Conservation (phyloP, 1,139 yeast species). For the Nakaseomyces sp. region DNA sequence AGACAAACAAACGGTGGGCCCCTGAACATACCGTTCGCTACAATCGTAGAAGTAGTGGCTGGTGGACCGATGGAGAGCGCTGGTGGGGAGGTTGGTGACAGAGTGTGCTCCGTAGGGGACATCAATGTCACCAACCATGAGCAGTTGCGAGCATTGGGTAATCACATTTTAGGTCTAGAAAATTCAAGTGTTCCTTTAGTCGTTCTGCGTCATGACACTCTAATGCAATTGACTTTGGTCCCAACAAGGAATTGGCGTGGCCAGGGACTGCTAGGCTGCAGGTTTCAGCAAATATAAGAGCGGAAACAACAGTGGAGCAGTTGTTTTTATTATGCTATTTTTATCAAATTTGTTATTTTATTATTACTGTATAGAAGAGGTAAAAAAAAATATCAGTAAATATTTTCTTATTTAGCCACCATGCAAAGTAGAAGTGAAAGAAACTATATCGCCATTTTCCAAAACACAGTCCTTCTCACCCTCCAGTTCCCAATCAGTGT, state of each 20-base stretch:
- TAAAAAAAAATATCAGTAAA: neutral
- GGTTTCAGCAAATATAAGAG: slow-evolving; percentile 6
- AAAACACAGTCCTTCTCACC: slow-evolving; percentile 75
- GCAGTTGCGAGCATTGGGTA: slow-evolving; percentile 31
- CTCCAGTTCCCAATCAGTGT: slow-evolving; percentile 94
- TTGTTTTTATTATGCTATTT: no score
- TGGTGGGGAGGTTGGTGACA: slow-evolving; percentile 38
- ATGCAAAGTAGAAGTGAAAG: slow-evolving; percentile 88
- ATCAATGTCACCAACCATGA: slow-evolving; percentile 48
- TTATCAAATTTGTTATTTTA: no score
- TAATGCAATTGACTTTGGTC: slow-evolving; percentile 27
- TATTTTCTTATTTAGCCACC: slow-evolving; percentile 53
- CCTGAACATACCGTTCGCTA: slow-evolving; percentile 46
- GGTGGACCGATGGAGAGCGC: slow-evolving; percentile 44
- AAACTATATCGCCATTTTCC: slow-evolving; percentile 66
- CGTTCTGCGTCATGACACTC: slow-evolving; percentile 14
- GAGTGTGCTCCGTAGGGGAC: slow-evolving; percentile 44
- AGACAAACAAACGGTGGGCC: no score
- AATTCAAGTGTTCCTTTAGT: slow-evolving; percentile 16
- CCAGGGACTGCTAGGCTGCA: slow-evolving; percentile 63
- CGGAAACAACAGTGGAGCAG: no score
- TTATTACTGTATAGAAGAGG: no score
- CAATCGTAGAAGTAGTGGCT: slow-evolving; percentile 39
- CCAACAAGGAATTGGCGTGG: slow-evolving; percentile 65
- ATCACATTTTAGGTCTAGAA: slow-evolving; percentile 14